A percentile compares a stretch with the other conserved stretches of the same genome.
Conservation (phyloP, 2,329 filamentous ascomycete genomes). For the Endothia cerciana region DNA sequence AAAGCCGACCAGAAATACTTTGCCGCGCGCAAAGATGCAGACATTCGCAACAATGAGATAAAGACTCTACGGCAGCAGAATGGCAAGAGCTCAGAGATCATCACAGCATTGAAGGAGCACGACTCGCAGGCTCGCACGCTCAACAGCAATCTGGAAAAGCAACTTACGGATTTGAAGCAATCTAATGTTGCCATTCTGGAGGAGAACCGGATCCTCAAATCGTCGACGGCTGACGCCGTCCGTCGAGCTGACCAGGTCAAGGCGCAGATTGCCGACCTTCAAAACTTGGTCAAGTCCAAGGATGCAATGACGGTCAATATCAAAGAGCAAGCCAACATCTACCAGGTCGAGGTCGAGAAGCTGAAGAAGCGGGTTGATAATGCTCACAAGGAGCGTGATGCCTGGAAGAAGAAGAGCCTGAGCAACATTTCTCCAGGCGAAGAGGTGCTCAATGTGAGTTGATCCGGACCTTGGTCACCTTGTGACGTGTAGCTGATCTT, state of each 20-base stretch:
- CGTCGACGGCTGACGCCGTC: conserved; percentile 69
- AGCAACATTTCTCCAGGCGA: conserved; percentile 82
- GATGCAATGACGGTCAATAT: conserved; percentile 62
- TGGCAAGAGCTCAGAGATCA: conserved; percentile 88
- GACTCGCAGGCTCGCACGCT: conserved; percentile 78
- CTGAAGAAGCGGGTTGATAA: conserved; percentile 78
- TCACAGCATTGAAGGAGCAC: conserved; percentile 88
- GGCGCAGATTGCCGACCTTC: conserved; percentile 77
- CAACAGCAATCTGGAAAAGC: conserved; percentile 86
- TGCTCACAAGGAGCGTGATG: conserved; percentile 80
- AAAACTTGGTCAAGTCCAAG: conserved; percentile 73
- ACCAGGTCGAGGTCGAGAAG: conserved; percentile 79
- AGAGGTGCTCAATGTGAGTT: conserved; percentile 82
- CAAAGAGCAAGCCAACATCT: conserved; percentile 61
- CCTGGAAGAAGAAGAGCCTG: conserved; percentile 80
- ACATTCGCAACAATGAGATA: conserved; percentile 80
- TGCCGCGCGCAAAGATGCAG: conserved; percentile 90
- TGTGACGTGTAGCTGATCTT: conserved; percentile 38
- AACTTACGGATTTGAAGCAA: conserved; percentile 80
- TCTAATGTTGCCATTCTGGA: conserved; percentile 70
- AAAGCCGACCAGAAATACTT: conserved; percentile 99
- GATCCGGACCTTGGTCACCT: background rate
- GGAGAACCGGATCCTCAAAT: conserved; percentile 77
- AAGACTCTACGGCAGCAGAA: conserved; percentile 80
- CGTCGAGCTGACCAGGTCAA: conserved; percentile 73